Evolutionary conservation across 768 basidiomycete genomes (phyloP).

Genomic region (Clitopilus passeckerianus): DNA sequence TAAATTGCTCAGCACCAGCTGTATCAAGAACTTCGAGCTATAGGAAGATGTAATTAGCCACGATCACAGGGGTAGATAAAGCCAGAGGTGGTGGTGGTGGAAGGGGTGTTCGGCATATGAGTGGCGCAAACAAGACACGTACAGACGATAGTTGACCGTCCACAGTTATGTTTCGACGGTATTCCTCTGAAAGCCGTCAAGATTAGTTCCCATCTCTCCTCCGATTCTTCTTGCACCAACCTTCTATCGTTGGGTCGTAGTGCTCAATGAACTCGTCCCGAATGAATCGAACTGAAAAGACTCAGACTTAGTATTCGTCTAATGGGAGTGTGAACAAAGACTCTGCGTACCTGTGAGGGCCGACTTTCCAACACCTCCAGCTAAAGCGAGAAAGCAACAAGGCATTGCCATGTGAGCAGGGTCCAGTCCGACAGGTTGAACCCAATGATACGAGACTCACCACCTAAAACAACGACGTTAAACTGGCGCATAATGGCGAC

Average conservation of each 20-base stretch:
- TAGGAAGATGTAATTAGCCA: slow-evolving; percentile 3
- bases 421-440: no score
- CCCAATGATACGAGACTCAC: slow-evolving; percentile 30
- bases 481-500: slow-evolving; percentile 53
- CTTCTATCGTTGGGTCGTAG: slow-evolving; percentile 86
- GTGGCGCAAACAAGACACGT: slow-evolving; percentile 18
- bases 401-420: no score
- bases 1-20: slow-evolving; percentile 85
- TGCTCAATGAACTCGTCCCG: slow-evolving; percentile 67
- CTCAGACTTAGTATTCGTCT: slow-evolving; percentile 2
- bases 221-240: slow-evolving; percentile 24
- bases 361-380: slow-evolving; percentile 87
- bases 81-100: background rate
- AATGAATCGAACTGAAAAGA: slow-evolving; percentile 57
- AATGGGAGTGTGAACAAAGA: background rate
- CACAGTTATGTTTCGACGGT: slow-evolving; percentile 58
- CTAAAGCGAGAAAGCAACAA: slow-evolving; percentile 28
- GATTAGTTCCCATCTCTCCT: background rate
- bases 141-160: slow-evolving; percentile 64
- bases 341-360: slow-evolving; percentile 55
- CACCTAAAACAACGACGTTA: slow-evolving; percentile 78
- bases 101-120: background rate
- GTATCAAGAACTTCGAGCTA: slow-evolving; percentile 82
- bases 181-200: slow-evolving; percentile 51
- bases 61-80: background rate